Evolutionary conservation across 2,329 filamentous ascomycete species (phyloP).

Genomic region (Fusarium foetens): DNA sequence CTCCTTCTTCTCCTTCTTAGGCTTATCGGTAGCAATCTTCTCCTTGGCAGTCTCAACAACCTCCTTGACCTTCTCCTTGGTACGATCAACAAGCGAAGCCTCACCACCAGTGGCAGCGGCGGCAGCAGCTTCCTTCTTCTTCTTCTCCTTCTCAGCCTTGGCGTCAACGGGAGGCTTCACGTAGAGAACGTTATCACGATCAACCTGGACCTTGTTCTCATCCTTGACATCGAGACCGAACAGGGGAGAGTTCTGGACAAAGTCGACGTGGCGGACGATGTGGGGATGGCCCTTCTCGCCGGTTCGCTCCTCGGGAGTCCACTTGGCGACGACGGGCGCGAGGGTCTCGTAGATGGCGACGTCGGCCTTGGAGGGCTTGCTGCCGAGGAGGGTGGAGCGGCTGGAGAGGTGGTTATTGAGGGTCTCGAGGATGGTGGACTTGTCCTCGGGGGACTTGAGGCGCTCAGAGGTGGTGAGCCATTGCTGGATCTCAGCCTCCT

Average conservation of each 20-base stretch:
- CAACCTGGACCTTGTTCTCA: slow-evolving; percentile 79
- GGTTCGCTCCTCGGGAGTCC: slow-evolving; percentile 87
- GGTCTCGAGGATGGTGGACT: slow-evolving; percentile 76
- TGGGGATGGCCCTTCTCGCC: slow-evolving; percentile 90
- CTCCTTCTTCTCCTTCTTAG: slow-evolving; percentile 89
- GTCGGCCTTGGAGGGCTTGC: slow-evolving; percentile 89
- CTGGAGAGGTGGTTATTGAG: slow-evolving; percentile 89
- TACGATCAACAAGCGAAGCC: slow-evolving; percentile 66
- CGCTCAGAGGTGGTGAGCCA: slow-evolving; percentile 84
- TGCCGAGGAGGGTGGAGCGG: slow-evolving; percentile 87
- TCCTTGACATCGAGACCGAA: slow-evolving; percentile 76
- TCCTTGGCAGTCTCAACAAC: slow-evolving; percentile 63
- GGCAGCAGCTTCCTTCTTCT: slow-evolving; percentile 81
- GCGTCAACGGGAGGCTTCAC: slow-evolving; percentile 89
- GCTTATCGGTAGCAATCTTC: slow-evolving; percentile 55
- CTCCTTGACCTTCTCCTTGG: slow-evolving; percentile 68
- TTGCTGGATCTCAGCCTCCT: slow-evolving; percentile 88
- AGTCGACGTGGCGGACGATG: slow-evolving; percentile 91
- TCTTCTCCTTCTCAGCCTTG: slow-evolving; percentile 99
- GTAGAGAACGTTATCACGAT: slow-evolving; percentile 83
- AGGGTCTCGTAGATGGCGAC: slow-evolving; percentile 84
- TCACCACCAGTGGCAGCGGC: slow-evolving; percentile 65
- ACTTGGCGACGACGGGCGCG: slow-evolving; percentile 78
- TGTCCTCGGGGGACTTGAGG: slow-evolving; percentile 66
- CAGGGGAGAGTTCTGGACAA: slow-evolving; percentile 89